Evolutionary conservation across 371 early-diverging fungal species (phyloP), one percentile per base, ranked within the genome.

Genomic region (Mucor saturninus): DNA sequence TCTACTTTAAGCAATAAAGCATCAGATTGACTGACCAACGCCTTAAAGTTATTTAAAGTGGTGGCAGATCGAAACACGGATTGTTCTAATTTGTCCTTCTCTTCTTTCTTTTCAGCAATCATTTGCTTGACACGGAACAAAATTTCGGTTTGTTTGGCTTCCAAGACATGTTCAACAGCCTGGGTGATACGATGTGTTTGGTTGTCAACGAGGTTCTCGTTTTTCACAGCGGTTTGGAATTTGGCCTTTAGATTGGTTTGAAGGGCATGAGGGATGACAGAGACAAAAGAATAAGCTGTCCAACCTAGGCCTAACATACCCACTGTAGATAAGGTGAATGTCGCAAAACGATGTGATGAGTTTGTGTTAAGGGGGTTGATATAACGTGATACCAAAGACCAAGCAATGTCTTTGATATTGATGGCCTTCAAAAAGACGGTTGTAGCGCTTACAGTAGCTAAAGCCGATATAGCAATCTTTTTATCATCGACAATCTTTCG

Each of bases 401-500:
- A 30, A 10, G 45, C 43, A 39, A 53, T 28, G 26, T 30, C 45
- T 28, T 52, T 43, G 10, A 52, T 4, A 10, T 38, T 59, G 15
- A 50, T 28, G 0, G 28, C 6, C 26, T 53, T 52, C 14, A 43
- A 45, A 2, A 52, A 49, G 2, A 39, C 13, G n/a, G 49, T 49
- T 2, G 50, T 37, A 28, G 59, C 37, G 8, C 50, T 21, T 0
- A 49, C 10, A 29, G 60, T 59, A 28, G 46, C 57, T 21, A 57
- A 21, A 2, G 46, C 48, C 2, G 42, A 29, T 15, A 59, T 8
- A 6, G 35, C 53, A 0, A 61, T 10, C 45, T 61, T 61, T 35
- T 61, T 61, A 35, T 61, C 61, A 13, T 53, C 53, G 4, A 61
- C 50, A 50, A 49, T 14, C 14, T 49, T 51, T 53, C 53, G 14